These are phyloP conservation scores for Cladosporium oxysporum DNA, from an alignment of 2,329 filamentous ascomycete species.

Conservation along the genomic window DNA sequence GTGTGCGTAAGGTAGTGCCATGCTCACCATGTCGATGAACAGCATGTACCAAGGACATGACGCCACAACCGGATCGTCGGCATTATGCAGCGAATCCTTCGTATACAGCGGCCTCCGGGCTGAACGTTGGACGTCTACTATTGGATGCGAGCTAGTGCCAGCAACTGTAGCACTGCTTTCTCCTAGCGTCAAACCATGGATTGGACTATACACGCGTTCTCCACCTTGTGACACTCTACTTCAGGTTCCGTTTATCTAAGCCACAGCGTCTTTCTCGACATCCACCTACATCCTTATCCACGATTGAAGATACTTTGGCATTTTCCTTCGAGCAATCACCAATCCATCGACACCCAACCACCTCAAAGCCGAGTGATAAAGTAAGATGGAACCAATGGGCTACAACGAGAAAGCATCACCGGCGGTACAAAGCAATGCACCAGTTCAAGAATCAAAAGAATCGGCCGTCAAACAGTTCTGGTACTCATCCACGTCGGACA, in stretches of 20 bases:
- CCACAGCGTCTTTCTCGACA: neutral
- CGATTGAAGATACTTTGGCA: neutral
- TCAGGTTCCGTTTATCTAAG: neutral
- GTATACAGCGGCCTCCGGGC: neutral
- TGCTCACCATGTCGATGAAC: neutral
- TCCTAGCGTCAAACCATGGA: neutral
- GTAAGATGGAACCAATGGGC: neutral
- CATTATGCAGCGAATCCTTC: neutral
- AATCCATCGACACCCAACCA: neutral
- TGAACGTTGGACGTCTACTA: neutral
- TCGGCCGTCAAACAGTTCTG: neutral
- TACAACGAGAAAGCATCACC: neutral
- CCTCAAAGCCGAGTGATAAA: neutral
- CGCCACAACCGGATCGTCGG: neutral
- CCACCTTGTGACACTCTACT: neutral
- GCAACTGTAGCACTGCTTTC: neutral
- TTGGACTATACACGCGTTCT: neutral
- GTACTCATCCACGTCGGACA: neutral
- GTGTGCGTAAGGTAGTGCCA: neutral
- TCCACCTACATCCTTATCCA: neutral
- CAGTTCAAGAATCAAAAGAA: neutral
- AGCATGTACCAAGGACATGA: neutral
- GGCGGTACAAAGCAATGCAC: neutral
- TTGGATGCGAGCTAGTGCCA: neutral
- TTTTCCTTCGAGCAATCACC: neutral